Base-by-base conservation (phyloP, 176 grass and related monocot genomes). In the Cenchrus americanus region DNA sequence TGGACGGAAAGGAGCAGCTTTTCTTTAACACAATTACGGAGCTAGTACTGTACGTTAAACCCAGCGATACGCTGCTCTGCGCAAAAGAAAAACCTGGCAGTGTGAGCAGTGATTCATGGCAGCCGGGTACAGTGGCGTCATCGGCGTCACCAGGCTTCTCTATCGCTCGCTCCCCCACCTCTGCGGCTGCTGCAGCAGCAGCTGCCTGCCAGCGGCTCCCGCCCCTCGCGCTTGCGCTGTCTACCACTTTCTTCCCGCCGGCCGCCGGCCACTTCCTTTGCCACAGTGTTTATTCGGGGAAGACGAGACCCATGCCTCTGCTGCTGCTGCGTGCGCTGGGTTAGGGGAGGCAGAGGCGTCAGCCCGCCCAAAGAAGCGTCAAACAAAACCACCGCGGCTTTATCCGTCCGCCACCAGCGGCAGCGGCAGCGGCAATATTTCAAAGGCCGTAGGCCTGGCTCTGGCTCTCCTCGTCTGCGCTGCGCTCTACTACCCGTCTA, bases 371-470 rank as follows among this genome's bases (percentile, higher is more conserved):
- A 71, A 49, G 42, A 82, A 70, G 68, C 4, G 54, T 62, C 54
- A 19, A 83, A 82, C 52, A 73, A 83, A 83, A 50, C 30, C 69
- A 57, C 55, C 14, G 26, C 62, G 77, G 77, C 77, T 75, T 53
- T 84, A 54, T 89, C 82, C 58, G 75, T 52, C 14, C 58, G 58
- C 79, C 85, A 68, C 23, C 69, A 51, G 43, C 44, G 40, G 49
- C 26, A 51, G 43, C 44, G 40, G 49, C 26, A 55, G 49, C 50
- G 23, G 22, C 22, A 27, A 78, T 80, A 74, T 80, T 88, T 77
- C 63, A 77, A 61, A 46, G 80, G 34, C 10, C 55, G 9, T 84
- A 88, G 81, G 68, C 87, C 87, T 89, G 87, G 51, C 42, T 1
- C 27, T 30, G 27, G 27, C 27, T 65, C 66, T 62, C 50, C 34